Percentiles rank a stretch among this genome's conserved stretches.
Conservation (phyloP, 2,329 filamentous ascomycete genomes). For the Curvularia hawaiiensis region DNA sequence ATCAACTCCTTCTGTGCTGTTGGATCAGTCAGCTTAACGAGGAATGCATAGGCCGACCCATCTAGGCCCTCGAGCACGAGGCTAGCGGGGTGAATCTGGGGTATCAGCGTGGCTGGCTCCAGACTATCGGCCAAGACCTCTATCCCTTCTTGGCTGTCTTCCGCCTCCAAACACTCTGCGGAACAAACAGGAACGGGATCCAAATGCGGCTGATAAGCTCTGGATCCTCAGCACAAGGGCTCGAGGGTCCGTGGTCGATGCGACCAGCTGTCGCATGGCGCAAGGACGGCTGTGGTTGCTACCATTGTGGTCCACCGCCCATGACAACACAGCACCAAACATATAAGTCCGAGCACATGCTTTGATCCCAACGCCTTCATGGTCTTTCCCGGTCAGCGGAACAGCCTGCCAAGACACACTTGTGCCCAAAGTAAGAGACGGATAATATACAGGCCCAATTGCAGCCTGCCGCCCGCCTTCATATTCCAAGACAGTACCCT, state of each 20-base stretch:
- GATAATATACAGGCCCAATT: constrained; percentile 8
- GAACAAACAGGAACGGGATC: constrained; percentile 6
- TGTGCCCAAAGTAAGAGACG: constrained; percentile 7
- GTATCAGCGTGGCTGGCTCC: constrained; percentile 41
- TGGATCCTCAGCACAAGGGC: background rate
- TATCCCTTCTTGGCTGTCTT: constrained; percentile 35
- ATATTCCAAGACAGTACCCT: constrained; percentile 22
- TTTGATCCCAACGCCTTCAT: constrained; percentile 10
- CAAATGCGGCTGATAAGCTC: background rate
- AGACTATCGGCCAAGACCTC: constrained; percentile 40
- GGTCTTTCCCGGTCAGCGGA: constrained; percentile 6
- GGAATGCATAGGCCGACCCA: constrained; percentile 3
- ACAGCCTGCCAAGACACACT: constrained; percentile 6
- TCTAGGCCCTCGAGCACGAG: constrained; percentile 6
- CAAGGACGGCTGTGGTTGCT: constrained; percentile 5
- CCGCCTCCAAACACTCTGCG: constrained; percentile 15
- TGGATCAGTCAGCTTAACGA: background rate
- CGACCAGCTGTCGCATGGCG: constrained; percentile 9
- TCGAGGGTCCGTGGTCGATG: constrained; percentile 1
- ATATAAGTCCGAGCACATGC: constrained; percentile 2
- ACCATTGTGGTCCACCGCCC: constrained; percentile 8
- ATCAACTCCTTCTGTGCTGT: background rate
- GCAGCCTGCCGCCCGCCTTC: constrained; percentile 19
- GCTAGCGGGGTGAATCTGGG: constrained; percentile 23
- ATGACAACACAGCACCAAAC: constrained; percentile 7